Base-by-base conservation (phyloP, 2,329 filamentous ascomycete genomes). In the Leptographium radiaticola region DNA sequence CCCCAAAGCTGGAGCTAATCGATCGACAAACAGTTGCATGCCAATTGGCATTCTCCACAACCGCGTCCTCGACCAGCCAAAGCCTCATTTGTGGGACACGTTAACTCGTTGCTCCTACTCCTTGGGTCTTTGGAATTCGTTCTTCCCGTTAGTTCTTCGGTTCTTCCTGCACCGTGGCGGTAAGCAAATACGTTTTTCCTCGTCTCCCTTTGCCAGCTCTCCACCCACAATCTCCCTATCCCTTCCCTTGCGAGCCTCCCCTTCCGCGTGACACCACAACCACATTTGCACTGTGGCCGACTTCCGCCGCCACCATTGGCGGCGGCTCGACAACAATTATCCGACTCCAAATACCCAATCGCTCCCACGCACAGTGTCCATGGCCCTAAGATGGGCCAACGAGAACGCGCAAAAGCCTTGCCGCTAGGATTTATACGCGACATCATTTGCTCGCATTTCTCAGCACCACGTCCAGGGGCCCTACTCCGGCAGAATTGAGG, bases 21-120 rank as follows among this genome's bases (percentile, higher is more conserved):
- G 33, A 50, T 45, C 45, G 39, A 52, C 44, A 48, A 46, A 64
- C 65, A 74, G 70, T 66, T 70, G 68, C 66, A 70, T 71, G 67
- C 69, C 70, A 67, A 62, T 60, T 64, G 65, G 61, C 60, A 57
- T 64, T 59, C 65, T 63, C 63, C 59, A 63, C 62, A 61, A 44
- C 61, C 63, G 59, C 70, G 70, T 67, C 71, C 67, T 45, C 33
- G 42, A 45, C n/a, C 25, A 13, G n/a, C 51, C 61, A 66, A 70
- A 68, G 66, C 68, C 69, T 70, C 66, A 64, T 67, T 59, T 64
- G 74, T 77, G 74, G 78, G 77, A 81, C 75, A 79, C 77, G 76
- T 81, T 81, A 76, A 70, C 75, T 81, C 78, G 77, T 78, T 75
- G 71, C 74, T 80, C 74, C 77, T 73, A 73, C 72, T 30, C 46